Evolutionary conservation across 768 basidiomycete species (phyloP).

Genomic region (Tylopilus balloui): DNA sequence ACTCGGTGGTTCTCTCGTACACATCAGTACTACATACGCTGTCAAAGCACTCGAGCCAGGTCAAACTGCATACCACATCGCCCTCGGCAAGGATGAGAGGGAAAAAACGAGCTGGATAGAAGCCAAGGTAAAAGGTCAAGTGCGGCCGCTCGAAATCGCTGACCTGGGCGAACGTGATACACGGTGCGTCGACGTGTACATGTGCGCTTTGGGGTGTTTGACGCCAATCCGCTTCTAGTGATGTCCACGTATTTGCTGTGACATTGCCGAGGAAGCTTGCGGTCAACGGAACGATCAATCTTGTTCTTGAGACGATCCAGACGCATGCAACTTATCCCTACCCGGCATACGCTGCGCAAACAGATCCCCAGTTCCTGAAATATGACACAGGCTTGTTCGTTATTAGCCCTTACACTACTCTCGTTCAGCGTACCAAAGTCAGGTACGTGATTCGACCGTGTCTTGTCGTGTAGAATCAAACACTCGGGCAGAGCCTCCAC

Average conservation of each 20-base stretch:
- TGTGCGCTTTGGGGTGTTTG: conserved; percentile 5
- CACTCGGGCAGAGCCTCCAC: conserved; percentile 52
- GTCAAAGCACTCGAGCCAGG: conserved; percentile 65
- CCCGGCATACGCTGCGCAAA: conserved; percentile 69
- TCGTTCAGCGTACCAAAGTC: conserved; percentile 82
- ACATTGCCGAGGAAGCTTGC: conserved; percentile 57
- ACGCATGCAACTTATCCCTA: conserved; percentile 75
- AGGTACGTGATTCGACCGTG: conserved; percentile 48
- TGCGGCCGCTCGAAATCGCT: conserved; percentile 45
- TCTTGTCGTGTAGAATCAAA: conserved; percentile 1
- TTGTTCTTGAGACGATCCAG: conserved; percentile 76
- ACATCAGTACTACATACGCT: conserved; percentile 85
- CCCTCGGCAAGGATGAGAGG: conserved; percentile 59
- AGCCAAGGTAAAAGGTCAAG: conserved; percentile 72
- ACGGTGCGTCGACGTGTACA: conserved; percentile 41
- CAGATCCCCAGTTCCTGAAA: conserved; percentile 73
- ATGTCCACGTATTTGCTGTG: conserved; percentile 55
- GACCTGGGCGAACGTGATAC: conserved; percentile 45
- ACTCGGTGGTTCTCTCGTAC: conserved; percentile 82
- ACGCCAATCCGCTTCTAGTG: conserved; percentile 32
- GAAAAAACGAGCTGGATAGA: conserved; percentile 73
- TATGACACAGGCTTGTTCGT: conserved; percentile 77
- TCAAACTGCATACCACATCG: conserved; percentile 62
- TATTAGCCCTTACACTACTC: conserved; percentile 76
- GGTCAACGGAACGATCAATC: conserved; percentile 58